Base-by-base conservation (phyloP, 1,284 basidiomycete species). In the Pseudozyma pruni region DNA sequence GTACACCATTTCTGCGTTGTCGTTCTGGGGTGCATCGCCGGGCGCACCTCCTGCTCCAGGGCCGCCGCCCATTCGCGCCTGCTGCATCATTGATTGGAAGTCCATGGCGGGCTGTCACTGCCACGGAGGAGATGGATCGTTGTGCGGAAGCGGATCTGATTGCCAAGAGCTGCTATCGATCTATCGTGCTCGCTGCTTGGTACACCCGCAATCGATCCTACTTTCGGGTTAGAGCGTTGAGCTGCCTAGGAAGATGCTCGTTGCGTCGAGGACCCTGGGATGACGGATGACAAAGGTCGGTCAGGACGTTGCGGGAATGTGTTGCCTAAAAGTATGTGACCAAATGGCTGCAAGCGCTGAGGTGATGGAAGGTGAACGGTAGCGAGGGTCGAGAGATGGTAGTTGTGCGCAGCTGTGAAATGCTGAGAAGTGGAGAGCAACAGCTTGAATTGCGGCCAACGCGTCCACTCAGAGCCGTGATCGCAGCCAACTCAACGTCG, bases 11-110 rank as follows among this genome's bases (percentile, higher is more conserved):
- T 82, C 80, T 0, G 80, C 76, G 25, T 82, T 82, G 60, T 82
- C 80, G 53, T 81, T 76, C 60, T 90, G 83, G 8, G 79, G 80
- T 22, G 64, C 53, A 59, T 81, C 80, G 22, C 76, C 74, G 9
- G 61, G 54, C 0, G 67, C 51, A 16, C 54, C 61, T 22, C 68
- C 66, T 32, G 62, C 58, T 4, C 63, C 60, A 7, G 50, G 40
- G 0, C 67, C 72, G 32, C 64, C 75, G 46, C 76, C 77, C 63
- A 74, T 67, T 4, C 75, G 71, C 37, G 74, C 70, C 60, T 79
- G 78, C 50, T 72, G 67, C 74, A 79, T 75, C 66, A 79, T 72
- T 23, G 72, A 58, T 53, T 74, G 74, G 19, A 79, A 69, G 59
- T 79, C 78, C 78, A 79, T 79, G 11, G 22, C 55, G 33, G 38